A percentile compares a stretch with the other conserved stretches of the same genome.
Evolutionary conservation across 352 stramenopile genomes (phyloP).

Genomic region (Phytophthora crassamura): DNA sequence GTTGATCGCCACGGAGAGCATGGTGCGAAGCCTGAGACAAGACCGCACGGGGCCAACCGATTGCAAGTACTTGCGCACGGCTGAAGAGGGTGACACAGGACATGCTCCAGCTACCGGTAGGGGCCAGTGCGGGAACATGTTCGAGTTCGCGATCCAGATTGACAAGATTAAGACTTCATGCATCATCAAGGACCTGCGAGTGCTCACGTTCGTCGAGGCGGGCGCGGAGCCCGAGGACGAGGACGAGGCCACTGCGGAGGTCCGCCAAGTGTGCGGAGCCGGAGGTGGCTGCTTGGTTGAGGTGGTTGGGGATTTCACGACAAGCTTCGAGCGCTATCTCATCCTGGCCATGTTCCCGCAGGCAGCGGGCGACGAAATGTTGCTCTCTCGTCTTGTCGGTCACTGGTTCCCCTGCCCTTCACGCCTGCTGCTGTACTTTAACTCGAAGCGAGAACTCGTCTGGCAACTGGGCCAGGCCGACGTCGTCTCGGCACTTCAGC

Average conservation of each 20-base stretch:
- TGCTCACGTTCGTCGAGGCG: neutral
- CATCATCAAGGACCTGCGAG: neutral
- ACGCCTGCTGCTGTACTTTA: constrained; percentile 4
- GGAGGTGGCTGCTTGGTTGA: neutral
- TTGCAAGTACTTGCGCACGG: too few species aligned
- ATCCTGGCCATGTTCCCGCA: neutral
- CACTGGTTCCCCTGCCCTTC: neutral
- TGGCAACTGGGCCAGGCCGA: neutral
- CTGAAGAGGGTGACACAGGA: too few species aligned
- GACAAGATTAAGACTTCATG: neutral
- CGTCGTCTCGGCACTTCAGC: constrained; percentile 2
- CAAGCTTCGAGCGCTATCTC: constrained; percentile 1
- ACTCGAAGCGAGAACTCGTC: constrained; percentile 2
- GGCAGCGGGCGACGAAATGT: neutral
- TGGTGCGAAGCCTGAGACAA: too few species aligned
- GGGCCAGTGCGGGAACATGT: neutral
- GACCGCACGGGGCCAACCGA: too few species aligned
- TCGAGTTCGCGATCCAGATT: constrained; percentile 2
- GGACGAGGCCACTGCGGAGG: neutral
- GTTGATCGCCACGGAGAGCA: too few species aligned
- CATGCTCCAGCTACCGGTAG: too few species aligned
- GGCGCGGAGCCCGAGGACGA: neutral
- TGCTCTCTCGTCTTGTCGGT: constrained; percentile 3
- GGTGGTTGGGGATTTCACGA: constrained; percentile 2
- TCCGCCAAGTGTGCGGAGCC: neutral